Evolutionary conservation across 495 filamentous ascomycete species (phyloP), one percentile per base, ranked within the genome.

Genomic region (Parathielavia appendiculata): DNA sequence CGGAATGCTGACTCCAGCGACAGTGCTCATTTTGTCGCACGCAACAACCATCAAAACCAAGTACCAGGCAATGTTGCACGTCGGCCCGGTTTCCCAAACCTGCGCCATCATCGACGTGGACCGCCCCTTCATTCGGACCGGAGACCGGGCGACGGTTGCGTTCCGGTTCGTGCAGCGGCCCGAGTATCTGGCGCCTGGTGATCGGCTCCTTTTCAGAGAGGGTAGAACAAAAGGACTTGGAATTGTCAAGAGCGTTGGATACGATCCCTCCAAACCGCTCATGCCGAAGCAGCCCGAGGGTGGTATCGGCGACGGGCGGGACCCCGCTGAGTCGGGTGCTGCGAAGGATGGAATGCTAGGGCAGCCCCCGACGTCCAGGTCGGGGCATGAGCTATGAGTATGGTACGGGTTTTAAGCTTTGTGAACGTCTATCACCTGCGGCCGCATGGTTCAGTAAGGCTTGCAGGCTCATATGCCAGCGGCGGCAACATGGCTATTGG

Each of bases 31-130:
- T 59, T 79, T 98, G 9, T 91, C 87, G 5, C 93, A 98, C 68
- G 93, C 93, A 1, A 98, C 93, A n/a, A 98, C 93, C 46, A 98
- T 98, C 72, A 93, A 95, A 69, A 91, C 89, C 7, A 92, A 92
- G 65, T 98, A 98, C 67, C 93, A 98, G 71, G 95, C 93, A 6
- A 98, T 98, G 93, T 81, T 98, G 20, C 93, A 98, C 65, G 93
- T 98, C 19, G 93, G 93, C 9, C 89, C 93, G 1, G 89, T 98
- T 52, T 90, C 86, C 56, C 93, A 98, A 73, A 98, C 93, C 0
- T 97, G 95, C 63, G 85, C 91, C 8, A 97, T 98, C 65, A 96
- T 98, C 63, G 93, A 97, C 65, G 95, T 98, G 57, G 93, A 98
- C 67, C 86, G 92, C n/a, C 87, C 88, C 20, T 95, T 91, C 64